These are phyloP conservation scores for Leccinum proximum DNA, from an alignment of 1,284 basidiomycete genomes.

Conservation along the genomic window DNA sequence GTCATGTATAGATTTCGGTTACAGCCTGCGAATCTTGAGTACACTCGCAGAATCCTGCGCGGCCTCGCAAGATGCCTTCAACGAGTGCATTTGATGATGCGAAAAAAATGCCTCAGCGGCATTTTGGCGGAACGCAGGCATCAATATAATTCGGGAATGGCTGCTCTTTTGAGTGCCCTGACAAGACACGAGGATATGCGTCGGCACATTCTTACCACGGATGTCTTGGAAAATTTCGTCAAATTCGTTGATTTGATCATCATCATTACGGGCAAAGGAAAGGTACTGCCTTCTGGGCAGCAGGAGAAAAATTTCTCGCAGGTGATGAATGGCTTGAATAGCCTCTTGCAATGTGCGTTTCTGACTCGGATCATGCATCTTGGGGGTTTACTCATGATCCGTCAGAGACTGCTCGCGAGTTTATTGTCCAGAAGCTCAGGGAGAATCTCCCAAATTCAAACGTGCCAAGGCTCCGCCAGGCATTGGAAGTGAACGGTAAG, in stretches of 20 bases:
- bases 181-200: conserved; percentile 15
- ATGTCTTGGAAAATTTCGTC: conserved; percentile 17
- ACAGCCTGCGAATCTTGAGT: conserved; percentile 10
- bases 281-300: background rate
- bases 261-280: background rate
- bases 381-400: background rate
- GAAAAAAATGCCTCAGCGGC: conserved; percentile 4
- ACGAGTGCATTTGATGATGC: conserved; percentile 8
- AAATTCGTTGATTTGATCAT: conserved; percentile 16
- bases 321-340: conserved; percentile 23
- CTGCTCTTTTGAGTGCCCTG: conserved; percentile 22
- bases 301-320: conserved; percentile 13
- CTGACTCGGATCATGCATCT: background rate
- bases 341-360: conserved; percentile 18
- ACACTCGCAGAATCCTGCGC: background rate
- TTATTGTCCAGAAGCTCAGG: conserved; percentile 11
- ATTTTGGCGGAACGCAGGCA: conserved; percentile 16
- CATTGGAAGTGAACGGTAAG: no score
- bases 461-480: conserved; percentile 10
- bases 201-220: conserved; percentile 14
- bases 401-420: conserved; percentile 11
- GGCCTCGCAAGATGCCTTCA: background rate
- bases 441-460: background rate
- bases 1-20: background rate
- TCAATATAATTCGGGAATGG: conserved; percentile 18